Base-by-base conservation (phyloP, 2,329 filamentous ascomycete genomes). In the Microcera coccophila region DNA sequence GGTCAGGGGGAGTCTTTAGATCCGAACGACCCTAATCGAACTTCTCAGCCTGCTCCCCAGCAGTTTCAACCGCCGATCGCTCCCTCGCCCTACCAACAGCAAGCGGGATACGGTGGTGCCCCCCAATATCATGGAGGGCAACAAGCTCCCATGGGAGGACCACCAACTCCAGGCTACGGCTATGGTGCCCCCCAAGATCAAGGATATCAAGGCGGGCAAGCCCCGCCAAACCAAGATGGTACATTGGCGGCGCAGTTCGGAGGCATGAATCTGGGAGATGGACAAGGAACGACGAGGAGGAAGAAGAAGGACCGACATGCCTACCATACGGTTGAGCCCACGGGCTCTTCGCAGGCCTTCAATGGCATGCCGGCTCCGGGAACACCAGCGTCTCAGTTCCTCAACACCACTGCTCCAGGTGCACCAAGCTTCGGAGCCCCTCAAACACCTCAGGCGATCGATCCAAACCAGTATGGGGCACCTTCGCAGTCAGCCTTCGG, bases 271-370 rank as follows among this genome's bases (percentile, higher is more conserved):
- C 71, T 95, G 53, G 81, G 76, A 24, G 61, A 63, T 24, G 65
- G 73, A 35, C 70, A 73, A 26, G 63, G 78, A 37, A 71, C 71
- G 3, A 68, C 68, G 44, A 76, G 81, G 63, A 85, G 75, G 66
- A 88, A 90, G 75, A 97, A 95, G 81, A 96, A 95, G 76, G 86
- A 96, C 64, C 81, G 89, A 46, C 91, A 97, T 68, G 91, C 90
- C 50, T 87, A 95, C 66, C 91, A 97, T 65, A 84, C 81, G 29
- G 80, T 97, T 40, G 88, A 91, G 52, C 81, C 86, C 17, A 74
- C 74, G 4, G 81, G 82, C 38, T 81, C 81, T 24, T 81, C 83
- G 5, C 81, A 85, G 59, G 71, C 81, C 10, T 87, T 86, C 68
- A 84, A 84, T 61, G 84, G 81, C 48, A 79, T 84, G 59, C 80